Base-by-base conservation (phyloP, 192 early-diverging fungal genomes). In the Umbelopsis sp. region DNA sequence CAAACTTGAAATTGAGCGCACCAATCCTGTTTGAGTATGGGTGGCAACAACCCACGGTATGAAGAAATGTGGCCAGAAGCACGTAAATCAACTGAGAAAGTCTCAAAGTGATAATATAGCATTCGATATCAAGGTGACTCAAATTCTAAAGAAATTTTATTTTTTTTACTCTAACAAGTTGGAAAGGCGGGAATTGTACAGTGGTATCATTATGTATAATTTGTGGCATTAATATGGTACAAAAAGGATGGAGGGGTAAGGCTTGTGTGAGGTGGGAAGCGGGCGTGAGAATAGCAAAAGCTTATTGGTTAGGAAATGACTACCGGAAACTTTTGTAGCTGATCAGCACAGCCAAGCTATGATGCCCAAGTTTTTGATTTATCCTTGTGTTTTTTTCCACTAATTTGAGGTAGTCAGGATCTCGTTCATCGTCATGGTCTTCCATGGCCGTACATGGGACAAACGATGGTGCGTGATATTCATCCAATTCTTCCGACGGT, bases 291-390 rank as follows among this genome's bases (percentile, higher is more conserved):
- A 52, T 52, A 0, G 22, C 50, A 51, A 41, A 41, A 41, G 37
- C 37, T 41, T 41, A 41, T 41, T 41, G 37, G 37, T 41, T 4
- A 27, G 11, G 27, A 16, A 5, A 12, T 35, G 52, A 55, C 25
- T 61, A 61, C 33, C 30, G 25, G 15, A 37, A 12, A 61, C 55
- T 61, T 61, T 18, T 25, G 25, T 61, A 61, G 55, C 30, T 61
- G 27, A 61, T 61, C 18, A 61, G 33, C 11, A 61, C 55, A 35
- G 55, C 55, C 25, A 61, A 8, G 33, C 55, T 61, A n/a, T 61
- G 25, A 61, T 61, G 55, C 5, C 55, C 55, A 15, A 61, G 23
- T 35, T 61, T 61, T 35, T 61, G 55, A 61, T 61, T 61, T 8
- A 61, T 61, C 27, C 25, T 27, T 8, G 55, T 61, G 13, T 61